Conservation (phyloP, 2,329 filamentous ascomycete genomes). For the Penicillium sumatraense region DNA sequence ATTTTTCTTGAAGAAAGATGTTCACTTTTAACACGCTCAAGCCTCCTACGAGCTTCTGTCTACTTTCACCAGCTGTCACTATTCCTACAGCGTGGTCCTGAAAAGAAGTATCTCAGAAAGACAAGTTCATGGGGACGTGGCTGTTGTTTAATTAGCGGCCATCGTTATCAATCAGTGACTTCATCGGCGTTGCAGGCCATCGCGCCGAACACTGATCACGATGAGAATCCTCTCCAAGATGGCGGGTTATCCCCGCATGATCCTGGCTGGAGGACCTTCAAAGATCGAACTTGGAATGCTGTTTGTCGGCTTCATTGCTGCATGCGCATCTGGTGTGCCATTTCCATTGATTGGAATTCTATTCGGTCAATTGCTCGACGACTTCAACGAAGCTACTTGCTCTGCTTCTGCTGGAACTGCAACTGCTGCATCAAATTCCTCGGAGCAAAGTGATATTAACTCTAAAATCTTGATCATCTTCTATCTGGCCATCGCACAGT, state of each 20-base stretch:
- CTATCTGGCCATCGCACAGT: slow-evolving; percentile 67
- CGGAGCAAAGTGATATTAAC: slow-evolving; percentile 40
- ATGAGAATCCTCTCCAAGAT: slow-evolving; percentile 39
- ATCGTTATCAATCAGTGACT: slow-evolving; percentile 6
- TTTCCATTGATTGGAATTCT: slow-evolving; percentile 47
- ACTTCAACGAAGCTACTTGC: slow-evolving; percentile 42
- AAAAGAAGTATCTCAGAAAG: neutral
- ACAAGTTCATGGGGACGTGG: slow-evolving; percentile 2
- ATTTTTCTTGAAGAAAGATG: neutral
- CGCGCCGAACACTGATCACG: slow-evolving; percentile 7
- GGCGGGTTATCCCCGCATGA: slow-evolving; percentile 39
- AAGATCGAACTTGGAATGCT: slow-evolving; percentile 34
- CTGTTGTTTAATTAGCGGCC: neutral
- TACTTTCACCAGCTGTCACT: neutral
- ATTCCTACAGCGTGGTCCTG: neutral
- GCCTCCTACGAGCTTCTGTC: slow-evolving; percentile 1
- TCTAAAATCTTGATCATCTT: slow-evolving; percentile 65
- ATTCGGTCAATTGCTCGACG: slow-evolving; percentile 46
- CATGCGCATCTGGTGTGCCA: slow-evolving; percentile 45
- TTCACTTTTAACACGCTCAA: neutral
- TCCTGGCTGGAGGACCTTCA: slow-evolving; percentile 44
- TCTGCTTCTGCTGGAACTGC: slow-evolving; percentile 6
- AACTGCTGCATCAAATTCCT: slow-evolving; percentile 19
- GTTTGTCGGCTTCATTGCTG: slow-evolving; percentile 30
- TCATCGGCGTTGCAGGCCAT: neutral